Base-by-base conservation (phyloP, 2,329 filamentous ascomycete species). In the Scedosporium boydii region DNA sequence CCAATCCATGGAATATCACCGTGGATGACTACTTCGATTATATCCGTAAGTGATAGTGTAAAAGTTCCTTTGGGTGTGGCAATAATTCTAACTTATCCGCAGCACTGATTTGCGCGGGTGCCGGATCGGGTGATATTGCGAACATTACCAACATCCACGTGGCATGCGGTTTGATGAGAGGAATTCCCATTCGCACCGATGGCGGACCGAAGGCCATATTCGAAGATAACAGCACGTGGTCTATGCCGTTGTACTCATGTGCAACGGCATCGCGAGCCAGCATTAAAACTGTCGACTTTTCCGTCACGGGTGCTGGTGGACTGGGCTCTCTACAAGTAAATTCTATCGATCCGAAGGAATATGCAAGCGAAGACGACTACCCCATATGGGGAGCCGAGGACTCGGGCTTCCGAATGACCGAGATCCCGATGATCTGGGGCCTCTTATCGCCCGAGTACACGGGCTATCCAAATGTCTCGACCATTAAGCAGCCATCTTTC, bases 201-300 rank as follows among this genome's bases (percentile, higher is more conserved):
- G 70, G 68, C 1, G 71, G 70, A 1, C 66, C 68, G 3, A 67
- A 70, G 2, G 65, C 76, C 2, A 64, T 77, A 2, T 74, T 75
- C 27, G 75, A 80, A 29, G 70, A 72, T 6, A 72, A 72, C 7
- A 75, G 75, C 21, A 64, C 68, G 34, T 82, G 78, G 78, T 72
- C 73, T 1, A 67, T 73, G 4, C 73, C 77, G 0, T 62, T 81
- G 0, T 80, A 80, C 63, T 70, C 71, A 0, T 82, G 79, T 63
- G 77, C 77, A 1, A 74, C 72, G 0, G 68, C 75, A 0, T 64
- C 75, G 2, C 75, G 75, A 59, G 78, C 78, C 3, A 73, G 71
- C 1, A 71, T 82, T 62, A 80, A 81, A 65, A 76, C 74, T 0
- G 76, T 78, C 3, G 67, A 68, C 0, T 80, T 82, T 64, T 58